Percentiles rank a stretch among this genome's conserved stretches.
phyloP scores from a whole-genome alignment of 176 grass and related monocot genomes.

The barley (Hordeum vulgare) region MorexV3_pseudomolecules_assembly NC_058518.1:1145093-1145592 shows the following conservation, averaged over 20 bases:
- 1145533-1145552: neutral
- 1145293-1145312: slow-evolving; percentile 66
- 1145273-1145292: neutral
- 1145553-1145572: slow-evolving; percentile 44
- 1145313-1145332: slow-evolving; percentile 68
- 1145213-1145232: neutral
- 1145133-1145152: slow-evolving; percentile 72
- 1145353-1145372: slow-evolving; percentile 66
- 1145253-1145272: neutral
- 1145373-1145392: slow-evolving; percentile 83
- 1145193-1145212: slow-evolving; percentile 85
- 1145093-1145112: slow-evolving; percentile 62
- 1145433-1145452: neutral
- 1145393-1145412: slow-evolving; percentile 59
- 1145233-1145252: too few relatives aligned
- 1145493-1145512: neutral
- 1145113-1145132: slow-evolving; percentile 84
- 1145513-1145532: too few relatives aligned
- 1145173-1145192: slow-evolving; percentile 71
- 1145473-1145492: neutral
- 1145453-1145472: neutral
- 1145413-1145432: neutral
- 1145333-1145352: slow-evolving; percentile 48
- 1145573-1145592: slow-evolving; percentile 74
- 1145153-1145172: slow-evolving; percentile 73